phyloP scores from a whole-genome alignment of 75 land plant genomes.

The Sequoiadendron giganteum region DNA sequence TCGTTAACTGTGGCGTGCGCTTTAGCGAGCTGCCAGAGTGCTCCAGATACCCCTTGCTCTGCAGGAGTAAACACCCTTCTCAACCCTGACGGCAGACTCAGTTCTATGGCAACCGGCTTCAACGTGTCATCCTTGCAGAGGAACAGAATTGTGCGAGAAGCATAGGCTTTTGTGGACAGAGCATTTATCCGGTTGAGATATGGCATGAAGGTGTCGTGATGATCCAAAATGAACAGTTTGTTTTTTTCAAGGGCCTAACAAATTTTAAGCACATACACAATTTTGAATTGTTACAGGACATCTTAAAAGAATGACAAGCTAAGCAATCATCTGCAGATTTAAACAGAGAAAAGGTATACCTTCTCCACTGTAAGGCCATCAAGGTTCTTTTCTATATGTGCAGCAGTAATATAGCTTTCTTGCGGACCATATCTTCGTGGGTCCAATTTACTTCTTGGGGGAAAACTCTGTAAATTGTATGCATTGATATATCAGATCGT shows the following conservation, averaged over 20 bases:
- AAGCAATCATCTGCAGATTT: too few species aligned
- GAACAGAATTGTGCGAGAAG: constrained; percentile 51
- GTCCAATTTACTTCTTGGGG: constrained; percentile 32
- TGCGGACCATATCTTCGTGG: constrained; percentile 27
- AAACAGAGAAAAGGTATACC: neutral
- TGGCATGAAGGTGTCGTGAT: constrained; percentile 60
- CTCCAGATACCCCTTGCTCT: constrained; percentile 28
- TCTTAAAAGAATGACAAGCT: neutral
- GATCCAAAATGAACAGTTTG: constrained; percentile 52
- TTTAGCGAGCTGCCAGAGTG: constrained; percentile 73
- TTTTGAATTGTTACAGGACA: neutral
- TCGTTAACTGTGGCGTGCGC: constrained; percentile 63
- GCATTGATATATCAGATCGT: neutral
- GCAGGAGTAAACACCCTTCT: constrained; percentile 42
- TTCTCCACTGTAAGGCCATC: constrained; percentile 32
- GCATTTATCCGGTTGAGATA: constrained; percentile 40
- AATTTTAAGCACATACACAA: neutral
- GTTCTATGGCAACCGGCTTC: constrained; percentile 59
- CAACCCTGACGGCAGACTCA: constrained; percentile 17
- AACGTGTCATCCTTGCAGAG: constrained; percentile 35
- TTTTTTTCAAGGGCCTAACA: constrained; percentile 43
- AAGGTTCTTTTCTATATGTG: constrained; percentile 30
- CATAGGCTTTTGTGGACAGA: constrained; percentile 34
- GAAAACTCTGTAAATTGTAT: constrained; percentile 35
- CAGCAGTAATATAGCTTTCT: constrained; percentile 30